Percentiles rank a stretch among this genome's conserved stretches.
Evolutionary conservation across 441 rosid species (phyloP).

Genomic region (Rhodomyrtus psidioides): DNA sequence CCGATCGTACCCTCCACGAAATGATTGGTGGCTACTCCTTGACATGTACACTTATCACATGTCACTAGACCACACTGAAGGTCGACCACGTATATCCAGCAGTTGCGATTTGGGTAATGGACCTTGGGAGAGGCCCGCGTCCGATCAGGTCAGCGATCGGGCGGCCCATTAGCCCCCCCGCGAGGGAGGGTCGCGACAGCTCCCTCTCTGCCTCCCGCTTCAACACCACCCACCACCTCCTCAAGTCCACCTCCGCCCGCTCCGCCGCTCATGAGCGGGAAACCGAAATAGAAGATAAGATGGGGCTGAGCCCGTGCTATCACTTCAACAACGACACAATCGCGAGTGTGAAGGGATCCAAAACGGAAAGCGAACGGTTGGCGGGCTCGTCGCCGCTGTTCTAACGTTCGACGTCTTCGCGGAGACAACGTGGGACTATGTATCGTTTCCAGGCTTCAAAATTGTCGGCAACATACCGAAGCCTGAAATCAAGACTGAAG

Average conservation of each 20-base stretch:
- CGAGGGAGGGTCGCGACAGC: no score
- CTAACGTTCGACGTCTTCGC: neutral
- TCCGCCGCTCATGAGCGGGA: constrained; percentile 18
- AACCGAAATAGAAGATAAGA: constrained; percentile 16
- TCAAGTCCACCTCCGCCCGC: constrained; percentile 14
- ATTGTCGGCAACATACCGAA: no score
- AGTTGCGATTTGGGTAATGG: no score
- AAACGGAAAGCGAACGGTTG: neutral
- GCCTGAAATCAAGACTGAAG: no score
- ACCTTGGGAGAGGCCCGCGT: no score
- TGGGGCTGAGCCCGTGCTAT: constrained; percentile 35
- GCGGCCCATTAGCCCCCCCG: no score
- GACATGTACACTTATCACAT: no score
- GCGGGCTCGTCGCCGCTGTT: constrained; percentile 1
- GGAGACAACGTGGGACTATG: constrained; percentile 1
- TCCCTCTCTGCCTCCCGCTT: constrained; percentile 21
- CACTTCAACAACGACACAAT: neutral
- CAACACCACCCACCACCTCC: constrained; percentile 24
- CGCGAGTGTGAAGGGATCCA: neutral
- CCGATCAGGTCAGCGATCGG: no score
- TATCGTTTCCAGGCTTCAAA: neutral
- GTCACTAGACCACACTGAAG: no score
- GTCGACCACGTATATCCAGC: no score
- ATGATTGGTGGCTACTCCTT: no score
- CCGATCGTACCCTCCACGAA: no score